These are phyloP conservation scores for Hirschioporus abietinus DNA, from an alignment of 768 basidiomycete species.

Conservation along the genomic window DNA sequence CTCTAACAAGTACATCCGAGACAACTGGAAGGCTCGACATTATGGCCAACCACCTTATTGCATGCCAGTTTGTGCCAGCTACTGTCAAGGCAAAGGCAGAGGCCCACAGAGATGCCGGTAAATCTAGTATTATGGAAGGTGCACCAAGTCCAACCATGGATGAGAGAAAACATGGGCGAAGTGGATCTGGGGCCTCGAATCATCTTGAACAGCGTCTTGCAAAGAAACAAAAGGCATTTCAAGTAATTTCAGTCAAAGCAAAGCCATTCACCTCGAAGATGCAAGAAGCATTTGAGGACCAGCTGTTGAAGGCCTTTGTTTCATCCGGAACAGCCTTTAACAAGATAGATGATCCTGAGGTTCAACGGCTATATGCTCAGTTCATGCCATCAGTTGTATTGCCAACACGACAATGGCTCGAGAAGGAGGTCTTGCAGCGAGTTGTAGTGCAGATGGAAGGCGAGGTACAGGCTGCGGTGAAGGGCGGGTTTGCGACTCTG, in stretches of 20 bases:
- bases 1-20: not conserved
- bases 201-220: too few species aligned
- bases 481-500: conserved; percentile 20
- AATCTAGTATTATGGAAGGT: too few species aligned
- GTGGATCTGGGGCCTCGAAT: too few species aligned
- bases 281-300: not conserved
- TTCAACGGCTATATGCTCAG: not conserved
- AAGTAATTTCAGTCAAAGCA: not conserved
- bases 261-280: not conserved
- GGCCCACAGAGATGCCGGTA: not conserved
- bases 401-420: not conserved
- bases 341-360: not conserved
- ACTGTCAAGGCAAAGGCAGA: not conserved
- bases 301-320: not conserved
- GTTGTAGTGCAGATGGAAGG: not conserved
- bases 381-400: not conserved
- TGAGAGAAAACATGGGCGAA: too few species aligned
- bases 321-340: not conserved
- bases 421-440: not conserved
- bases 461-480: not conserved
- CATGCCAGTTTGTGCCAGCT: not conserved
- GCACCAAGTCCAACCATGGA: too few species aligned
- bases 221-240: not conserved
- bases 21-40: not conserved
- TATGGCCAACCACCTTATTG: not conserved